Base-by-base conservation (phyloP, 1,139 yeast species). In the Pneumocystis wakefieldiae region DNA sequence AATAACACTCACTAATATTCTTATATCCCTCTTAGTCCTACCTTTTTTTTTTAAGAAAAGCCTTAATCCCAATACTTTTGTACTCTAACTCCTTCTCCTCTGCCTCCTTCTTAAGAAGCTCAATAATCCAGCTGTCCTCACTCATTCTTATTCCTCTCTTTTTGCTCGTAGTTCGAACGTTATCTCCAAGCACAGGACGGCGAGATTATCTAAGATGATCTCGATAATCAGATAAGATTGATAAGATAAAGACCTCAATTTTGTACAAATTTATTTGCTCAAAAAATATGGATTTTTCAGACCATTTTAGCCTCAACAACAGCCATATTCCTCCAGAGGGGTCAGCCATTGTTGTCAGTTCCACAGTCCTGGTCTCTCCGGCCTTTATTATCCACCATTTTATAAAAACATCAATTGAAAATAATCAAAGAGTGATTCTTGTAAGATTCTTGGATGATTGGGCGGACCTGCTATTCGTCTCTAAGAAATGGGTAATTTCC, bases 391-490 rank as follows among this genome's bases (percentile, higher is more conserved):
- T 35, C 12, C 4, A 59, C 14, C 39, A 57, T 36, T 41, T 36
- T 36, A 36, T 53, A 37, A n/a, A 48, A 42, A 35, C 61, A 6
- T 32, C 32, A n/a, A 36, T 28, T 19, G 32, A 48, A 19, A 41
- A 28, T 32, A 32, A 36, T 14, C 17, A 48, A 39, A 59, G 32
- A 37, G 66, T 65, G 15, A 62, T 65, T n/a, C 61, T 64, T 35
- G 60, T 66, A n/a, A 64, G 67, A 39, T 66, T 66, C 55, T 1
- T 29, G 29, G 63, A 66, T 35, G 62, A 64, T 32, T 29, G 62
- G n/a, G 59, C 62, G 14, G 65, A 65, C 55, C 61, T 65, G 37
- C 3, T 36, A 8, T 24, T 59, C 53, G 39, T 62, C 24, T 55
- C 64, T 12, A 58, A 53, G 41, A 66, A 66, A 59, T 15, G 59